Evolutionary conservation across 1,284 basidiomycete genomes (phyloP), one percentile per base, ranked within the genome.

Genomic region (Microbotryum intermedium): DNA sequence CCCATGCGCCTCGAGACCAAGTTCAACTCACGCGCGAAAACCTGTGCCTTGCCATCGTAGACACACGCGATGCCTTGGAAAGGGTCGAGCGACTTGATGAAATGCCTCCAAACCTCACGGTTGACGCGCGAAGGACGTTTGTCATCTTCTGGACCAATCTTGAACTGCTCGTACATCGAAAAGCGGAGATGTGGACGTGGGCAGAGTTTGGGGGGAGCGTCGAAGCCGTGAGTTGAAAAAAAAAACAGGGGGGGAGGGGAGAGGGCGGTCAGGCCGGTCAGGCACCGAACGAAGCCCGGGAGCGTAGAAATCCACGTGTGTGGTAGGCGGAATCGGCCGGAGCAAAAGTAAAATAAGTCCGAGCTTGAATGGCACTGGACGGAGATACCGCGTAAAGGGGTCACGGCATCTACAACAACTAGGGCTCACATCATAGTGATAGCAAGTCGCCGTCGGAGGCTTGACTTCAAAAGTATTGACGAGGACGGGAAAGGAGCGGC

Each of bases 401-500:
- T 11, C 34, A 39, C 13, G 34, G 34, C 34, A 16, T 13, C 2
- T 16, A 5, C 11, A 39, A 13, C 34, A 39, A 39, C 34, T 4
- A 23, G 50, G 34, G 30, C 43, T 39, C 20, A 61, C 52, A 20
- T 61, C 60, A 53, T 52, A 58, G 39, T 61, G 55, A 28, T 55
- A 58, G 30, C 26, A 26, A 8, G 44, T 52, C 23, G 57, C 51
- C 25, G 26, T 34, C 34, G 58, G 44, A 2, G 58, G 46, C 6
- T 4, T 16, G 25, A 63, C 34, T n/a, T 54, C 39, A 50, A 57
- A 63, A 1, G 58, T 45, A 47, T 63, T 63, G 54, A 57, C 52
- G 23, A 39, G 43, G n/a, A 51, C 43, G 6, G 21, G 47, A 51
- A 59, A 47, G n/a, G 20, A 10, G 8, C 28, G 20, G 20, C 54